phyloP scores from a whole-genome alignment of 148 eudicot species.

The Chenopodium quinoa region DNA sequence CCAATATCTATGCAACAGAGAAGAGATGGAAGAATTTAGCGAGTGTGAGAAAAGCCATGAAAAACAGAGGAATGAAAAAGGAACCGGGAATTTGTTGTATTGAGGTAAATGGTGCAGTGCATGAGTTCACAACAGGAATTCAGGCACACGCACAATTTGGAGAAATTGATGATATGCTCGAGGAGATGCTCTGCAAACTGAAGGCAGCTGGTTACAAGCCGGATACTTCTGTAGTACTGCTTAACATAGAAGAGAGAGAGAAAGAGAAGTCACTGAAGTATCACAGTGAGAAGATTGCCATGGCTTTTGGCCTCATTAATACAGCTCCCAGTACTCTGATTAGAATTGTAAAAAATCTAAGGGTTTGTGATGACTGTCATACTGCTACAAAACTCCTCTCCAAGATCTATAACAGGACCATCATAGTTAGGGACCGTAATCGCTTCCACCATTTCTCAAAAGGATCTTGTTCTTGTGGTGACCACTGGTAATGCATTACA shows the following conservation, averaged over 20 bases:
- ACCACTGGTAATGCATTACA: slow-evolving; percentile 29
- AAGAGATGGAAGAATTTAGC: slow-evolving; percentile 46
- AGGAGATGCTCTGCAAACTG: slow-evolving; percentile 46
- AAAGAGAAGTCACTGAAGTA: slow-evolving; percentile 27
- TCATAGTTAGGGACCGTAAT: slow-evolving; percentile 35
- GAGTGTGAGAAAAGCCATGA: slow-evolving; percentile 44
- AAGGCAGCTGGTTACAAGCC: slow-evolving; percentile 41
- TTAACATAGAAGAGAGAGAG: slow-evolving; percentile 31
- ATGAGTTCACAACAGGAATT: slow-evolving; percentile 50
- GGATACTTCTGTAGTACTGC: slow-evolving; percentile 27
- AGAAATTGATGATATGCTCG: slow-evolving; percentile 38
- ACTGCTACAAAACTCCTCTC: slow-evolving; percentile 35
- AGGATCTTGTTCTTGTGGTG: slow-evolving; percentile 40
- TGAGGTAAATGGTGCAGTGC: slow-evolving; percentile 45
- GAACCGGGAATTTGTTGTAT: slow-evolving; percentile 61
- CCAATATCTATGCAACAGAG: slow-evolving; percentile 47
- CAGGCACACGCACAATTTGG: slow-evolving; percentile 39
- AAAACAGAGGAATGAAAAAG: slow-evolving; percentile 51
- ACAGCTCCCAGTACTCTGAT: slow-evolving; percentile 30
- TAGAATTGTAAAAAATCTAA: slow-evolving; percentile 36
- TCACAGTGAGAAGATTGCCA: slow-evolving; percentile 45
- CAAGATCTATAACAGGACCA: slow-evolving; percentile 31
- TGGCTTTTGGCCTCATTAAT: slow-evolving; percentile 36
- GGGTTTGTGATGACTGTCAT: slow-evolving; percentile 43
- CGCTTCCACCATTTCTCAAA: slow-evolving; percentile 40